Percentiles rank a stretch among this genome's conserved stretches.
Evolutionary conservation across 306 rosid species (phyloP).

Genomic region (Amphicarpaea edgeworthii): DNA sequence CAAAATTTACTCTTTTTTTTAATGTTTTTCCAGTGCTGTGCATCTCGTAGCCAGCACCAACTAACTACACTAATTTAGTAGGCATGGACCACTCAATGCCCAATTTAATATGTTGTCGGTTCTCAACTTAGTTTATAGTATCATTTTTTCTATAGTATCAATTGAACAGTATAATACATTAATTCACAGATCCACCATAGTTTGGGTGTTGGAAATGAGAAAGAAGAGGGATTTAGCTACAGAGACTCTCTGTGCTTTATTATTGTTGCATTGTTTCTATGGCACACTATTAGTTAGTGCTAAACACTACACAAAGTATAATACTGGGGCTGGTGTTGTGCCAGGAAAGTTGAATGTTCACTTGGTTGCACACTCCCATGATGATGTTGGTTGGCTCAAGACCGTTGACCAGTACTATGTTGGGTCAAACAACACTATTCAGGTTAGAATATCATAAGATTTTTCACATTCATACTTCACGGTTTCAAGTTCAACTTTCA

Average conservation of each 20-base stretch:
- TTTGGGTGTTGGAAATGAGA: constrained; percentile 46
- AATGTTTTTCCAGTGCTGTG: background rate
- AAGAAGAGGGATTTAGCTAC: constrained; percentile 17
- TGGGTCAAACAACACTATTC: constrained; percentile 81
- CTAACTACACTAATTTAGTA: background rate
- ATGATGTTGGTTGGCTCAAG: constrained; percentile 95
- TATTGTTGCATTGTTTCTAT: constrained; percentile 49
- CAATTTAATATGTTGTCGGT: background rate
- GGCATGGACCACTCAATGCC: background rate
- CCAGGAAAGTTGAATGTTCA: constrained; percentile 86
- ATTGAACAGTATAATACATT: background rate
- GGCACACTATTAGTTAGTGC: constrained; percentile 49
- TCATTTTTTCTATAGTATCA: background rate
- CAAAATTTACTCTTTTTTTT: too few species aligned
- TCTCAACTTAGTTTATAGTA: background rate
- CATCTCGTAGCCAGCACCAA: background rate
- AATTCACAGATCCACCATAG: background rate
- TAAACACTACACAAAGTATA: constrained; percentile 58
- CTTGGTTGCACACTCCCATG: constrained; percentile 83
- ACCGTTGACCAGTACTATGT: constrained; percentile 89
- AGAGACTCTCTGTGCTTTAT: constrained; percentile 33
- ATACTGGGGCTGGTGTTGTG: constrained; percentile 60
- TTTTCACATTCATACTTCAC: background rate
- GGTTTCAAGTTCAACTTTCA: background rate
- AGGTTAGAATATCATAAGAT: constrained; percentile 68